Conservation (phyloP, 2,329 filamentous ascomycete species). For the Cyclaneusma minus region DNA sequence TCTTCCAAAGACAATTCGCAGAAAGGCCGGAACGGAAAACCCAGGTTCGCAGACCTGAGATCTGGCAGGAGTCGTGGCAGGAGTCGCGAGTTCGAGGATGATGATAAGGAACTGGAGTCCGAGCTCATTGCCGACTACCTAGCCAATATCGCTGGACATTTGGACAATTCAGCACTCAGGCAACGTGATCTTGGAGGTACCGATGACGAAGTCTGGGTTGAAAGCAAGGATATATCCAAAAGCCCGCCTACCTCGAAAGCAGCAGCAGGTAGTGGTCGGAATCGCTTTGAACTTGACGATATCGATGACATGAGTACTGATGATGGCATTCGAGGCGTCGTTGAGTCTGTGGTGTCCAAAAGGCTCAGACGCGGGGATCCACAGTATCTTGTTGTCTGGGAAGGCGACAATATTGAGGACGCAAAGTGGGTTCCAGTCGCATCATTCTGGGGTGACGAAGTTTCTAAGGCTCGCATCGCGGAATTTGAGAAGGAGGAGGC, state of each 20-base stretch:
- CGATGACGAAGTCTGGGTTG: constrained; percentile 23
- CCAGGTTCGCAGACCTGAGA: too few relatives aligned
- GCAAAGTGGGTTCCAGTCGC: constrained; percentile 29
- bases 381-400: constrained; percentile 35
- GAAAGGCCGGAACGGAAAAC: too few relatives aligned
- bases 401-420: constrained; percentile 26
- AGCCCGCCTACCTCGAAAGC: constrained; percentile 1
- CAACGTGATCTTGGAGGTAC: constrained; percentile 27
- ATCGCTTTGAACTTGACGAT: constrained; percentile 26
- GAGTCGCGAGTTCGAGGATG: constrained; percentile 2
- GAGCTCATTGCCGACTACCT: constrained; percentile 17
- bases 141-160: constrained; percentile 19
- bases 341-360: constrained; percentile 27
- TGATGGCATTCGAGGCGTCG: constrained; percentile 24
- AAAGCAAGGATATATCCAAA: constrained; percentile 11
- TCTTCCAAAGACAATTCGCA: too few relatives aligned
- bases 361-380: constrained; percentile 26
- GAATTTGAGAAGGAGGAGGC: constrained; percentile 19
- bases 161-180: constrained; percentile 8
- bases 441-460: constrained; percentile 16
- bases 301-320: constrained; percentile 33
- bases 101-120: constrained; percentile 8
- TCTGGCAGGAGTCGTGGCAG: constrained; percentile 2
- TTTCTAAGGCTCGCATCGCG: constrained; percentile 15
- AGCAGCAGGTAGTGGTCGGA: constrained; percentile 20